Conservation (phyloP, 805 yeast species). For the Yarrowia divulgata region DNA sequence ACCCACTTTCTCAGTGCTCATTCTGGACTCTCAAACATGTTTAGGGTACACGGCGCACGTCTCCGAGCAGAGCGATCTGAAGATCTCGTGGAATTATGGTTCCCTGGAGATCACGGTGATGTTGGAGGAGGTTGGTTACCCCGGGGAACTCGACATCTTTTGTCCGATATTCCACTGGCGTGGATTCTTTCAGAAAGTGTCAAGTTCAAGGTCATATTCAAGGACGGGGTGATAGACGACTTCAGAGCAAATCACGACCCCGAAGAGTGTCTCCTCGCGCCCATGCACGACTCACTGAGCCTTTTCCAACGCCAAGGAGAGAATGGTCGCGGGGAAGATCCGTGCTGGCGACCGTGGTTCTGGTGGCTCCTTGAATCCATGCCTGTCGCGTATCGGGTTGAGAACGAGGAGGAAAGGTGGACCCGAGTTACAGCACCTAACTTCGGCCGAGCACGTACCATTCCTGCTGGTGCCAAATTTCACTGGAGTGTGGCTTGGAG, state of each 20-base stretch:
- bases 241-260: slow-evolving; percentile 8
- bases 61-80: slow-evolving; percentile 25
- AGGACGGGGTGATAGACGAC: slow-evolving; percentile 14
- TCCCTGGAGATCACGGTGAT: slow-evolving; percentile 72
- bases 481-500: slow-evolving; percentile 35
- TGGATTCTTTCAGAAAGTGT: slow-evolving; percentile 35
- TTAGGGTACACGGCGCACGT: background rate
- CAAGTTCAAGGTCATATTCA: slow-evolving; percentile 23
- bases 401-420: slow-evolving; percentile 33
- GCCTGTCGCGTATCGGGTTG: slow-evolving; percentile 26
- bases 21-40: background rate
- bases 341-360: slow-evolving; percentile 31
- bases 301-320: slow-evolving; percentile 4
- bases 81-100: slow-evolving; percentile 63
- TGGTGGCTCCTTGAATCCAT: slow-evolving; percentile 34
- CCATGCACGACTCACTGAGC: slow-evolving; percentile 23
- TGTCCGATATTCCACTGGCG: slow-evolving; percentile 30
- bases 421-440: slow-evolving; percentile 13
- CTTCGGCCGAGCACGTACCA: slow-evolving; percentile 6
- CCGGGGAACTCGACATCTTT: background rate
- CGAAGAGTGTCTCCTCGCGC: slow-evolving; percentile 13
- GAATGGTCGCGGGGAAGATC: slow-evolving; percentile 22
- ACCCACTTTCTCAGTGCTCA: background rate
- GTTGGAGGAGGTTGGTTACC: slow-evolving; percentile 62
- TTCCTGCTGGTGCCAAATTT: slow-evolving; percentile 25